These are phyloP conservation scores for Colletotrichum acutatum DNA, from an alignment of 2,329 filamentous ascomycete species.

Conservation along the genomic window DNA sequence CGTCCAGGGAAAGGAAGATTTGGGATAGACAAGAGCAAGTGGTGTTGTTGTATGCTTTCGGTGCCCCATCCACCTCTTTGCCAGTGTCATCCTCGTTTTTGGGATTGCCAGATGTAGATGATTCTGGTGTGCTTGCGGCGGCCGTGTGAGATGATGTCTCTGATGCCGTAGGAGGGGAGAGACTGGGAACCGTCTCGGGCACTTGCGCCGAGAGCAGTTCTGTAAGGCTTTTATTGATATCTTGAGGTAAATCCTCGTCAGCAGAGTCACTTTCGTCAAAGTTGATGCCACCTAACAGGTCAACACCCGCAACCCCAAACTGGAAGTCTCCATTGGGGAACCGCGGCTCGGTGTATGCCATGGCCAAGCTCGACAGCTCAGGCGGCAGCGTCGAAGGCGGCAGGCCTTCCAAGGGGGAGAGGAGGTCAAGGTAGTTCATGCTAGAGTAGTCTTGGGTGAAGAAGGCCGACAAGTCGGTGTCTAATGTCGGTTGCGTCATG, in stretches of 20 bases:
- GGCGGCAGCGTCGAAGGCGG: slow-evolving; percentile 20
- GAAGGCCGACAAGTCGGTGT: slow-evolving; percentile 48
- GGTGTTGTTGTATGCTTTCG: slow-evolving; percentile 35
- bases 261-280: slow-evolving; percentile 45
- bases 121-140: slow-evolving; percentile 11
- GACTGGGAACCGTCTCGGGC: background rate
- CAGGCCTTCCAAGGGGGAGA: slow-evolving; percentile 27
- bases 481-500: slow-evolving; percentile 37
- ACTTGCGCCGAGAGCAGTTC: slow-evolving; percentile 26
- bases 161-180: slow-evolving; percentile 18
- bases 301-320: slow-evolving; percentile 39
- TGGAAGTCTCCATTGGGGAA: slow-evolving; percentile 32
- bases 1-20: slow-evolving; percentile 62
- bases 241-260: slow-evolving; percentile 42
- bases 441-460: slow-evolving; percentile 44
- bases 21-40: slow-evolving; percentile 60
- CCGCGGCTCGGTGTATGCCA: slow-evolving; percentile 30
- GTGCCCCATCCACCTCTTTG: background rate
- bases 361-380: slow-evolving; percentile 12
- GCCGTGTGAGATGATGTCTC: slow-evolving; percentile 21
- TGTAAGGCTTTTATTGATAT: slow-evolving; percentile 37
- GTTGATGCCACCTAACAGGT: slow-evolving; percentile 45
- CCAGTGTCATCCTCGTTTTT: background rate
- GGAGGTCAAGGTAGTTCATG: slow-evolving; percentile 51
- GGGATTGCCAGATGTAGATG: slow-evolving; percentile 2